These are phyloP conservation scores for Microbotryum lychnidis-dioicae DNA, from an alignment of 1,284 basidiomycete genomes.

Conservation along the genomic window DNA sequence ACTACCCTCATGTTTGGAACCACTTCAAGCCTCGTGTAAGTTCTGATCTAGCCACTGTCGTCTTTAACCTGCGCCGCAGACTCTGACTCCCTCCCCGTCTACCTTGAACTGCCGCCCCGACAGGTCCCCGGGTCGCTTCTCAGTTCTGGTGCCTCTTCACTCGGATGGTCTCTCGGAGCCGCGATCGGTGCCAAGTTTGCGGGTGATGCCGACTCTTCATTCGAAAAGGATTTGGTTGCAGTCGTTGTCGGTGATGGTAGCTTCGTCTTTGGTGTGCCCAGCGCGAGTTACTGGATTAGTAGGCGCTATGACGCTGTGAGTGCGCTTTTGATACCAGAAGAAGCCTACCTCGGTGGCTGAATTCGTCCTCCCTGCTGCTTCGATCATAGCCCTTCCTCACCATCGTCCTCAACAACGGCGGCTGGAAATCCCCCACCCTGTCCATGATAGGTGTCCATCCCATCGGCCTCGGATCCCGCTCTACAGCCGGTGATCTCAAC, in stretches of 20 bases:
- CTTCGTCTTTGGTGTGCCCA: constrained; percentile 58
- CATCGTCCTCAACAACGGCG: constrained; percentile 58
- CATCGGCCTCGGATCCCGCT: constrained; percentile 49
- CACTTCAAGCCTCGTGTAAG: constrained; percentile 10
- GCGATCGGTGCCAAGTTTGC: constrained; percentile 53
- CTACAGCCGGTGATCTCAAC: constrained; percentile 48
- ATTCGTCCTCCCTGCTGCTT: no score
- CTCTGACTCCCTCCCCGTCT: constrained; percentile 25
- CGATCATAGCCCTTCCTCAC: constrained; percentile 56
- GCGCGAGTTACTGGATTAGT: constrained; percentile 61
- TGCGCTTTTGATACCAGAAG: constrained; percentile 1
- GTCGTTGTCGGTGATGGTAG: constrained; percentile 59
- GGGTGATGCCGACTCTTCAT: constrained; percentile 34
- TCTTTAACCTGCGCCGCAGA: not conserved
- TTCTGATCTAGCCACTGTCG: not conserved
- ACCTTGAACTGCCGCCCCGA: no score
- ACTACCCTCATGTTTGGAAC: constrained; percentile 46
- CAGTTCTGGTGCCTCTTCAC: constrained; percentile 52
- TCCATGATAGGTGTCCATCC: constrained; percentile 61
- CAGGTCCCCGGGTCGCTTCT: constrained; percentile 45
- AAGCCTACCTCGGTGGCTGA: not conserved
- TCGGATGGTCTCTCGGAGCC: constrained; percentile 60
- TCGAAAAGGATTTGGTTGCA: constrained; percentile 49
- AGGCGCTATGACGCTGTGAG: constrained; percentile 56
- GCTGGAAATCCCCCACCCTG: constrained; percentile 50